These are phyloP conservation scores for Phoma sp. DNA, from an alignment of 2,329 filamentous ascomycete species.

Conservation along the genomic window DNA sequence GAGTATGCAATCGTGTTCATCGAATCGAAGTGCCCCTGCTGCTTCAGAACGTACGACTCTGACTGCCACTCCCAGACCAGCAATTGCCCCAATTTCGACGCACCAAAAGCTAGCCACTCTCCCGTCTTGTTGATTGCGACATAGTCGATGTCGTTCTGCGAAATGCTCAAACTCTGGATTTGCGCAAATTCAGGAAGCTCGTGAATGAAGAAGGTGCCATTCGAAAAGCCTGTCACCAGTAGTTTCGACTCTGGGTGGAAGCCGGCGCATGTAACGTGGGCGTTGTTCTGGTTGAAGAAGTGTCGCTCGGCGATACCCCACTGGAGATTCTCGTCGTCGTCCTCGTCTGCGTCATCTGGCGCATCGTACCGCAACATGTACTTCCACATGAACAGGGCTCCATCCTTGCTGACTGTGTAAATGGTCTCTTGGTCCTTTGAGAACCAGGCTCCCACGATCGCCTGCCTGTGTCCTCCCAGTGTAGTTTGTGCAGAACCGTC, in stretches of 20 bases:
- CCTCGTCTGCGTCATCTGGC: constrained; percentile 60
- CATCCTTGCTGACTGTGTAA: constrained; percentile 95
- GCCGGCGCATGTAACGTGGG: constrained; percentile 86
- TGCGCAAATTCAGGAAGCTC: constrained; percentile 95
- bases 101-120: constrained; percentile 97
- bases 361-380: constrained; percentile 71
- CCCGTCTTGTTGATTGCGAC: constrained; percentile 93
- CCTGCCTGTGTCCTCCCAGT: constrained; percentile 88
- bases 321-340: constrained; percentile 72
- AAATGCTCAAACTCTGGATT: constrained; percentile 93
- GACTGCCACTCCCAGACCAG: constrained; percentile 99
- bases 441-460: constrained; percentile 95
- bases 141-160: constrained; percentile 94
- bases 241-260: constrained; percentile 88
- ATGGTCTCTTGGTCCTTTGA: constrained; percentile 93
- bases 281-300: constrained; percentile 91
- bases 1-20: constrained; percentile 95
- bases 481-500: constrained; percentile 90
- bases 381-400: constrained; percentile 94
- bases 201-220: constrained; percentile 91
- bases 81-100: constrained; percentile 93
- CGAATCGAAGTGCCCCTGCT: constrained; percentile 95
- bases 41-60: constrained; percentile 97
- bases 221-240: constrained; percentile 96
- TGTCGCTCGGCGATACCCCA: constrained; percentile 93